Evolutionary conservation across 805 yeast species (phyloP).

Genomic region (Saccharomycopsis schoenii): DNA sequence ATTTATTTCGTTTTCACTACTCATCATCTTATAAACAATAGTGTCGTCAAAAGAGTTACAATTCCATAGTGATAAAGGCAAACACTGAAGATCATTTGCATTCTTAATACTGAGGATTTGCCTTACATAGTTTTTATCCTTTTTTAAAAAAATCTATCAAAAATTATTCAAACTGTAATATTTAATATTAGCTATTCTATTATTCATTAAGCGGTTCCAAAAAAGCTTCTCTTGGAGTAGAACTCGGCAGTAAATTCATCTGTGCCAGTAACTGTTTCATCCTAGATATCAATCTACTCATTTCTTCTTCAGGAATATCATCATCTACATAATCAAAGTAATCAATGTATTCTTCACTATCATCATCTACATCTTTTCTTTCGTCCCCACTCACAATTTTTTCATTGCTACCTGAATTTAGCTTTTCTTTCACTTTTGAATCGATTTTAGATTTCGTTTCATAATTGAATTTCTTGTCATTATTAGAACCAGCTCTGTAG

Average conservation of each 20-base stretch:
- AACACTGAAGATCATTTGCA: no score
- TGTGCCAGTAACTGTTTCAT: constrained; percentile 21
- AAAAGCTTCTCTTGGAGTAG: neutral
- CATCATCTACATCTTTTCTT: neutral
- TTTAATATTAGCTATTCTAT: neutral
- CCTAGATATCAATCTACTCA: constrained; percentile 21
- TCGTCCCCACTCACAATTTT: neutral
- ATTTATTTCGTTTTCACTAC: no score
- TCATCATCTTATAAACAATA: no score
- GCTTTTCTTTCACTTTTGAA: neutral
- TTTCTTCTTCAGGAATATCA: constrained; percentile 20
- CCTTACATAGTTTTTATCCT: no score
- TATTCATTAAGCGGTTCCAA: neutral
- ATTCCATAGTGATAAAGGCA: no score
- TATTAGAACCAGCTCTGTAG: constrained; percentile 20
- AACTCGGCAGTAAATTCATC: neutral
- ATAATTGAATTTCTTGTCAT: neutral
- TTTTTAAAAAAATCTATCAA: neutral
- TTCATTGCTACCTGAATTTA: neutral
- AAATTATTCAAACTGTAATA: no score
- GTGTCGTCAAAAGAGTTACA: no score
- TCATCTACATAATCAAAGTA: constrained; percentile 17
- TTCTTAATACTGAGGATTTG: no score
- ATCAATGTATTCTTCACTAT: neutral
- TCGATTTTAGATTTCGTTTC: neutral